Evolutionary conservation across 2,329 filamentous ascomycete species (phyloP).

Genomic region (Fusarium poae): DNA sequence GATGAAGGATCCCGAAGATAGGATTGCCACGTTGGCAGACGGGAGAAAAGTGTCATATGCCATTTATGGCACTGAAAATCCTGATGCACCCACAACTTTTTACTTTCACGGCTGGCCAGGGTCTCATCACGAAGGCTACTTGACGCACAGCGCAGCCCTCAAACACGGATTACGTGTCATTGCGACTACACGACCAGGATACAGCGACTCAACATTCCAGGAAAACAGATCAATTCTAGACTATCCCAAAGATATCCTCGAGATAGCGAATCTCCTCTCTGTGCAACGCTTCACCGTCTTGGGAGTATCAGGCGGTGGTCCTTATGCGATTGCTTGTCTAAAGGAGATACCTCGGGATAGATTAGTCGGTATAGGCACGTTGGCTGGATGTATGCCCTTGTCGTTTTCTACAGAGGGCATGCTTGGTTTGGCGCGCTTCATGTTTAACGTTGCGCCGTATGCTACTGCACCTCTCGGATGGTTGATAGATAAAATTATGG

Average conservation of each 20-base stretch:
- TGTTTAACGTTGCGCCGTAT: slow-evolving; percentile 24
- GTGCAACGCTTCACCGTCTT: slow-evolving; percentile 3
- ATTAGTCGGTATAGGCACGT: slow-evolving; percentile 9
- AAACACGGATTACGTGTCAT: slow-evolving; percentile 20
- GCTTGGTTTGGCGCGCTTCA: slow-evolving; percentile 17
- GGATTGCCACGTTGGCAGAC: slow-evolving; percentile 16
- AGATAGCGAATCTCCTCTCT: slow-evolving; percentile 1
- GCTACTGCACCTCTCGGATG: slow-evolving; percentile 17
- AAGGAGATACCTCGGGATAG: slow-evolving; percentile 15
- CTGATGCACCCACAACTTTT: slow-evolving; percentile 17
- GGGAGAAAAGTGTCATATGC: slow-evolving; percentile 29
- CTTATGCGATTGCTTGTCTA: slow-evolving; percentile 29
- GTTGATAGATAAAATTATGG: slow-evolving; percentile 15
- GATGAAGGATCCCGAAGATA: slow-evolving; percentile 20
- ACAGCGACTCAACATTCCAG: slow-evolving; percentile 31
- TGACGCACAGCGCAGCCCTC: slow-evolving; percentile 2
- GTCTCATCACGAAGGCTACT: slow-evolving; percentile 31
- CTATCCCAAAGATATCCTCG: slow-evolving; percentile 16
- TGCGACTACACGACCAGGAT: slow-evolving; percentile 23
- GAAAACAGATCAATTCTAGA: slow-evolving; percentile 11
- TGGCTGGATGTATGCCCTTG: slow-evolving; percentile 28
- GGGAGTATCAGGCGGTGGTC: slow-evolving; percentile 30
- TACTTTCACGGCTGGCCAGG: slow-evolving; percentile 36
- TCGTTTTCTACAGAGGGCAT: slow-evolving; percentile 31
- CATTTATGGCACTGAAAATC: slow-evolving; percentile 20